phyloP scores from a whole-genome alignment of 441 rosid species.

The Erodium chrysanthum region DNA sequence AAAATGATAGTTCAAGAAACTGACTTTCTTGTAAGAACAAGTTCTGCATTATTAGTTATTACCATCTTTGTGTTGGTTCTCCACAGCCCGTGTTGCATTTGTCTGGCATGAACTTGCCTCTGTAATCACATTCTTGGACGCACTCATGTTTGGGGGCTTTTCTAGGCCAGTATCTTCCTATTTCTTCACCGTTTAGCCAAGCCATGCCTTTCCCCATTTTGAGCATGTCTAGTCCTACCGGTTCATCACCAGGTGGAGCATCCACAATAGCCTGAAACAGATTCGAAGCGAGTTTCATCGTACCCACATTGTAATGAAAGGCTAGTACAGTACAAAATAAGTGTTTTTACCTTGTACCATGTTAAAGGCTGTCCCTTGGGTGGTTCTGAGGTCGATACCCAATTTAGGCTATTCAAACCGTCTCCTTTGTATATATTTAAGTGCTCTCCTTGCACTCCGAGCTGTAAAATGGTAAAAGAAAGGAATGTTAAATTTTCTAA shows the following conservation, averaged over 20 bases:
- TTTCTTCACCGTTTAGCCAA: slow-evolving; percentile 91
- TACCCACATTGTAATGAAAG: not conserved
- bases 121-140: slow-evolving; percentile 58
- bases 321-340: too few species aligned
- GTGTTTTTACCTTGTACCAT: slow-evolving; percentile 74
- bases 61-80: slow-evolving; percentile 93
- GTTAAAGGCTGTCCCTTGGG: slow-evolving; percentile 71
- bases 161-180: slow-evolving; percentile 86
- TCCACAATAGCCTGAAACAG: slow-evolving; percentile 57
- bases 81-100: slow-evolving; percentile 88
- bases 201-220: slow-evolving; percentile 94
- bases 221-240: slow-evolving; percentile 78
- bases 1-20: not conserved
- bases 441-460: slow-evolving; percentile 76
- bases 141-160: slow-evolving; percentile 42
- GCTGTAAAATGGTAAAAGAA: slow-evolving; percentile 32
- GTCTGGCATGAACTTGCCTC: slow-evolving; percentile 69
- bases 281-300: slow-evolving; percentile 11
- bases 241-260: slow-evolving; percentile 75
- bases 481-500: too few species aligned
- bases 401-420: slow-evolving; percentile 33
- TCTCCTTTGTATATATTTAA: slow-evolving; percentile 50
- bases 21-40: too few species aligned
- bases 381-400: slow-evolving; percentile 58
- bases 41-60: too few species aligned